Percentiles rank a stretch among this genome's conserved stretches.
Conservation (phyloP, 2,329 filamentous ascomycete genomes). For the Claviceps spartinae region DNA sequence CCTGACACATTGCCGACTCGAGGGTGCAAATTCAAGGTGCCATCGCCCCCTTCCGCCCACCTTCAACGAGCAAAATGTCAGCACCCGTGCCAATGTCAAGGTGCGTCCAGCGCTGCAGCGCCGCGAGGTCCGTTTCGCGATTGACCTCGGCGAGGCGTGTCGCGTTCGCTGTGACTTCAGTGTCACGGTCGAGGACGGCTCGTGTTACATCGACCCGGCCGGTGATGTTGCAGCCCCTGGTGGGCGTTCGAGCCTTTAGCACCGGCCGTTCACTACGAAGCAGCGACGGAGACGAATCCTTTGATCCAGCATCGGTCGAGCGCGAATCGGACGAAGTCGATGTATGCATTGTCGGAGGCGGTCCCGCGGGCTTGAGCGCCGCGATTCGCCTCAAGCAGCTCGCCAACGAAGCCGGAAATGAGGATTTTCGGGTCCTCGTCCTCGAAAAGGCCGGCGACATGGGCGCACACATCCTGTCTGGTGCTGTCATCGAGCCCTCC, state of each 20-base stretch:
- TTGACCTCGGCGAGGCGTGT: slow-evolving; percentile 14
- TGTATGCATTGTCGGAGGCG: slow-evolving; percentile 91
- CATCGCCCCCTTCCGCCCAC: not conserved
- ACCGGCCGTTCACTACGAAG: slow-evolving; percentile 16
- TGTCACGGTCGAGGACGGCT: slow-evolving; percentile 8
- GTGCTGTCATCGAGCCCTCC: slow-evolving; percentile 84
- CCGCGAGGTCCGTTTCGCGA: slow-evolving; percentile 18
- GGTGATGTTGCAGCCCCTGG: slow-evolving; percentile 9
- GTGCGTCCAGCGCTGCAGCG: slow-evolving; percentile 23
- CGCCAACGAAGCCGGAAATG: slow-evolving; percentile 86
- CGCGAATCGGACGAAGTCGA: slow-evolving; percentile 89
- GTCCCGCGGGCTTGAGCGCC: slow-evolving; percentile 84
- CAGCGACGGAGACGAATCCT: slow-evolving; percentile 29
- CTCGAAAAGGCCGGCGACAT: slow-evolving; percentile 93
- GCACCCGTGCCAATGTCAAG: slow-evolving; percentile 24
- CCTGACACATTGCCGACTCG: not conserved
- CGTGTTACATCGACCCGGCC: slow-evolving; percentile 9
- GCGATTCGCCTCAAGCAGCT: slow-evolving; percentile 93
- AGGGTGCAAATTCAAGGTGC: not conserved
- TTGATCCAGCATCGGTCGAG: slow-evolving; percentile 57
- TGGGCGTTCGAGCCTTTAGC: slow-evolving; percentile 23
- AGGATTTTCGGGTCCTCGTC: slow-evolving; percentile 85
- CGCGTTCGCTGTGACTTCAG: slow-evolving; percentile 5
- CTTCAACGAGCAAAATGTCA: slow-evolving; percentile 15
- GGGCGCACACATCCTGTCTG: slow-evolving; percentile 88